Conservation (phyloP, 345 rosid species). For the Populus simonii region DNA sequence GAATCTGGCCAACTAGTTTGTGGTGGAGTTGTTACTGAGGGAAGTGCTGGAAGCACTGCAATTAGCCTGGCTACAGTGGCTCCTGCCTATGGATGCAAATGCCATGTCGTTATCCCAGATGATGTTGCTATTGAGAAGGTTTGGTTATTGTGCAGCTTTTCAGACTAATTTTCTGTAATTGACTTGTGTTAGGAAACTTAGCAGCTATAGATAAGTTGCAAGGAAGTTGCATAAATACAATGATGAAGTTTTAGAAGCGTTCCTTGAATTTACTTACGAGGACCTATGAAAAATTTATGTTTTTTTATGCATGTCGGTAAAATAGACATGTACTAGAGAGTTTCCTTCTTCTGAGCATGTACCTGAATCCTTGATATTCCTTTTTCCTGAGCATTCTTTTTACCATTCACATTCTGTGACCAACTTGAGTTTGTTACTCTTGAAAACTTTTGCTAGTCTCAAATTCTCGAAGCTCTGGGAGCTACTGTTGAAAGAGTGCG, state of each 20-base stretch:
- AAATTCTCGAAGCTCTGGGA: constrained; percentile 90
- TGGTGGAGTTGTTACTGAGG: constrained; percentile 86
- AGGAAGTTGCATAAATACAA: neutral
- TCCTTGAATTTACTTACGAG: too few relatives aligned
- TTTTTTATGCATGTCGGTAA: too few relatives aligned
- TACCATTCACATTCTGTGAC: neutral
- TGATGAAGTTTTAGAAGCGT: too few relatives aligned
- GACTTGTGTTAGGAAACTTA: too few relatives aligned
- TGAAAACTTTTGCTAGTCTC: constrained; percentile 52
- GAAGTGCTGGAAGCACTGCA: constrained; percentile 97
- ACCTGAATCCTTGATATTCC: neutral
- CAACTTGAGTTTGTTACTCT: constrained; percentile 6
- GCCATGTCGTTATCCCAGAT: constrained; percentile 95
- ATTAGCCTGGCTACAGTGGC: constrained; percentile 95
- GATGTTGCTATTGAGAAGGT: constrained; percentile 97
- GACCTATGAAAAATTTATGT: too few relatives aligned
- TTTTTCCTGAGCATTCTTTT: neutral
- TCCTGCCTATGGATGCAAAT: constrained; percentile 84
- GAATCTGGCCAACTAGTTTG: constrained; percentile 60
- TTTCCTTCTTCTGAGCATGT: neutral
- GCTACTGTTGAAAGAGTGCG: constrained; percentile 92
- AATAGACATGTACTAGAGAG: neutral
- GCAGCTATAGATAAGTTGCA: too few relatives aligned
- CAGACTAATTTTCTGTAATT: neutral
- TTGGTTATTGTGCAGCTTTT: neutral